A percentile compares a stretch with the other conserved stretches of the same genome.
phyloP scores from a whole-genome alignment of 2,329 filamentous ascomycete species.

The Pestalotiopsis sp. region DNA sequence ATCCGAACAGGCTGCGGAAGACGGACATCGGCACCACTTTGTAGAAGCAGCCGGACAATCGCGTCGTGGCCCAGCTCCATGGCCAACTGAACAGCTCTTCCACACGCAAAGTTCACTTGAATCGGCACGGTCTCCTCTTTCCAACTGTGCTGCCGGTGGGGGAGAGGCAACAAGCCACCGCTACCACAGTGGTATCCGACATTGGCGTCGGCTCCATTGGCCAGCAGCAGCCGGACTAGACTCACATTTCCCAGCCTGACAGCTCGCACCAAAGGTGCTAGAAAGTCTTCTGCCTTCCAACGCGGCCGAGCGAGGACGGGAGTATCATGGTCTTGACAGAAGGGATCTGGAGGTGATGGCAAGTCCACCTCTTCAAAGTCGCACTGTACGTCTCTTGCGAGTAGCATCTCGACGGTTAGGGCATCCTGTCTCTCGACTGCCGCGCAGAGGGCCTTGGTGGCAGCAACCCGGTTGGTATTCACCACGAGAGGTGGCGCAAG shows the following conservation, averaged over 20 bases:
- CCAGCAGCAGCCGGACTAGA: slow-evolving; percentile 12
- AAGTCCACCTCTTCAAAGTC: slow-evolving; percentile 4
- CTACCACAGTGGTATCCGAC: slow-evolving; percentile 6
- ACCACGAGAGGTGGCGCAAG: slow-evolving; percentile 2
- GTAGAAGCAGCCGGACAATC: slow-evolving; percentile 1
- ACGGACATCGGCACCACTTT: slow-evolving; percentile 5
- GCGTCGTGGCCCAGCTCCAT: slow-evolving; percentile 12
- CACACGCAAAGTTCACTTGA: slow-evolving; percentile 3
- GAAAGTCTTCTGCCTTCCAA: not conserved
- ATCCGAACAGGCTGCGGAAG: not conserved
- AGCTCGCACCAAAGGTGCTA: slow-evolving; percentile 4
- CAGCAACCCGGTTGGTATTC: not conserved
- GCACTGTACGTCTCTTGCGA: not conserved
- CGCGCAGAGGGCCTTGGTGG: slow-evolving; percentile 6
- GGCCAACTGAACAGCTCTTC: slow-evolving; percentile 2
- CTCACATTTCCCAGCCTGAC: not conserved
- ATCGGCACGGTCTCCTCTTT: not conserved
- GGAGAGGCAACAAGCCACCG: not conserved
- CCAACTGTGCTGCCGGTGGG: not conserved
- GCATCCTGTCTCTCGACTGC: not conserved
- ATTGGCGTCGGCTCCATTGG: slow-evolving; percentile 7
- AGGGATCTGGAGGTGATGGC: not conserved
- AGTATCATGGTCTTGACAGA: not conserved
- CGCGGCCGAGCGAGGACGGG: not conserved
- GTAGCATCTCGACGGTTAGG: not conserved